Base-by-base conservation (phyloP, 2,329 filamentous ascomycete genomes). In the Diaporthe helianthi region DNA sequence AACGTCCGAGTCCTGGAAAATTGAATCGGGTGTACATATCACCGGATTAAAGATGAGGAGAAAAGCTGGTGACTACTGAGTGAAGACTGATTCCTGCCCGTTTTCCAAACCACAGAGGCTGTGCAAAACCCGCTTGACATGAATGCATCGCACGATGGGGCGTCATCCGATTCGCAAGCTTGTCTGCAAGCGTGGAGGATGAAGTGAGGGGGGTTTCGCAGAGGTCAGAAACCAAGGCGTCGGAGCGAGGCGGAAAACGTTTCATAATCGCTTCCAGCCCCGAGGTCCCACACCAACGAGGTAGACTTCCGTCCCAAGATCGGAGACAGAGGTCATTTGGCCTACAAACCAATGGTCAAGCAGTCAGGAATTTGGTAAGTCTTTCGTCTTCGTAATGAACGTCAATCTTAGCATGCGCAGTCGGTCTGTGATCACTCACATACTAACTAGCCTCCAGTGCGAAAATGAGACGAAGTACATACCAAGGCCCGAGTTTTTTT, bases 81-180 rank as follows among this genome's bases (percentile, higher is more conserved):
- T 26, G 38, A 54, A 10, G 49, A 29, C 33, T 22, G 29, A 22
- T 10, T 44, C 19, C 13, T 7, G 15, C 46, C 17, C 13, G n/a
- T 55, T 31, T 46, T 55, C 64, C 36, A 54, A 54, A 66, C 33
- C 26, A 24, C 15, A 66, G 41, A 29, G 60, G 67, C 67, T 29
- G 60, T 69, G 49, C 58, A 65, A 19, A 19, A 4, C 17, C 12
- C 44, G 58, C 44, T 49, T 63, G 41, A 63, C 17, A 29, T 49
- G 41, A 49, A 22, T 63, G 58, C 58, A 63, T 47, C 49, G 58
- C 58, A 24, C 44, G 29, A 63, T 24, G 26, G 58, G 29, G 47
- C 46, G 54, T 51, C 47, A 68, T 51, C 24, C 52, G 51, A 66
- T 22, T 69, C 67, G 67, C 61, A 66, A 69, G 52, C 51, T 41